phyloP scores from a whole-genome alignment of 345 rosid genomes.

The Aegle marmelos region DNA sequence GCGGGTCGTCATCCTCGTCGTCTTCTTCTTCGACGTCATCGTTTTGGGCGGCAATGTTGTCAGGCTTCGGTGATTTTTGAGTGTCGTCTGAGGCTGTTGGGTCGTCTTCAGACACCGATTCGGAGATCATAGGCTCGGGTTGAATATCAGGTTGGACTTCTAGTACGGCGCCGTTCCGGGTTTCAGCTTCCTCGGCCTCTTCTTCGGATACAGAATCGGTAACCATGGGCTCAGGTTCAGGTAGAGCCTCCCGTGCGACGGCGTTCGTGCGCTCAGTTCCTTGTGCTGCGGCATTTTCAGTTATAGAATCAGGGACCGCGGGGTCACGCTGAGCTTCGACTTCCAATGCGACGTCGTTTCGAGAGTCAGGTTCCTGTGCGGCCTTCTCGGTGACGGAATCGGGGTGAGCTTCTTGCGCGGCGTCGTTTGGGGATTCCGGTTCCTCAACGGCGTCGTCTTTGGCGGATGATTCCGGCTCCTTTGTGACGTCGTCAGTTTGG shows the following conservation, averaged over 20 bases:
- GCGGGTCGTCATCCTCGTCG: constrained; percentile 60
- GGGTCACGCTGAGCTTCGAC: neutral
- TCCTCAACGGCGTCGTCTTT: neutral
- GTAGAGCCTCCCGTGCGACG: neutral
- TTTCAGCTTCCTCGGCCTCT: constrained; percentile 4
- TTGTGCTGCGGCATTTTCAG: constrained; percentile 47
- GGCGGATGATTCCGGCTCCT: neutral
- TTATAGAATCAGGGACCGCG: constrained; percentile 43
- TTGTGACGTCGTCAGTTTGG: neutral
- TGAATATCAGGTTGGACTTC: constrained; percentile 5
- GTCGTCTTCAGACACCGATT: constrained; percentile 59
- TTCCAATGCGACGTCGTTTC: neutral
- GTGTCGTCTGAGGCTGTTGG: constrained; percentile 69
- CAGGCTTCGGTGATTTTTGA: constrained; percentile 43
- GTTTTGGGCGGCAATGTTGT: constrained; percentile 33
- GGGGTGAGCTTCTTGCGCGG: constrained; percentile 9
- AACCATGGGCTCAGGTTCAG: constrained; percentile 18
- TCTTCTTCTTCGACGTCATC: constrained; percentile 38
- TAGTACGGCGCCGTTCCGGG: neutral
- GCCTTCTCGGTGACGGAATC: constrained; percentile 61
- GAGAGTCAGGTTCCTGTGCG: neutral
- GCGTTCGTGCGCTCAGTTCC: neutral
- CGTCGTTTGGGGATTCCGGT: constrained; percentile 37
- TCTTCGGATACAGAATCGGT: constrained; percentile 66
- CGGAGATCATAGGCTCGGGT: constrained; percentile 38